Evolutionary conservation across 345 rosid genomes (phyloP).

Genomic region (Physaria fendleri): DNA sequence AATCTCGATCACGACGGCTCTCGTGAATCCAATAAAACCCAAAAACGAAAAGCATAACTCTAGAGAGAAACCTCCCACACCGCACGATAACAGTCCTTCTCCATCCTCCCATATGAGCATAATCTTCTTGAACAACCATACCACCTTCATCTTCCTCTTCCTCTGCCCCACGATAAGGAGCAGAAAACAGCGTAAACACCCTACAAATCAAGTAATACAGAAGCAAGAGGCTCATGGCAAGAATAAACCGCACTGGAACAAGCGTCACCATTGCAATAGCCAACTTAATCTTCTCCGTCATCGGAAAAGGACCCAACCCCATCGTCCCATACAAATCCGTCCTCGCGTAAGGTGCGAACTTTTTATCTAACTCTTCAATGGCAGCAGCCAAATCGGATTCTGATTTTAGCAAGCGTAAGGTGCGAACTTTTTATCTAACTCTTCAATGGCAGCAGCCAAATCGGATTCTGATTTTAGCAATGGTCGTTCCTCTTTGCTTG

Average conservation of each 20-base stretch:
- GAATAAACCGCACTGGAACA: constrained; percentile 59
- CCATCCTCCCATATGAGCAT: constrained; percentile 95
- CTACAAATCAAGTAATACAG: constrained; percentile 72
- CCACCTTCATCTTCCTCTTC: constrained; percentile 55
- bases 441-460: constrained; percentile 37
- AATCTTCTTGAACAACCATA: constrained; percentile 63
- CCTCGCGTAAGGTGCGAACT: constrained; percentile 82
- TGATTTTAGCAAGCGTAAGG: constrained; percentile 73
- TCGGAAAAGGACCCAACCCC: constrained; percentile 79
- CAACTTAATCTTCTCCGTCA: constrained; percentile 51
- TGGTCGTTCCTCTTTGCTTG: constrained; percentile 72
- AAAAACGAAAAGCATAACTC: constrained; percentile 71
- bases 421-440: constrained; percentile 81
- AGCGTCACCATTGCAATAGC: constrained; percentile 60
- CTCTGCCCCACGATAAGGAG: constrained; percentile 66
- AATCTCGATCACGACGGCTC: constrained; percentile 36
- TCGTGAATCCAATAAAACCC: constrained; percentile 89
- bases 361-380: constrained; percentile 75
- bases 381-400: constrained; percentile 33
- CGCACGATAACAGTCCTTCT: constrained; percentile 58
- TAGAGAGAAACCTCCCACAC: constrained; percentile 61
- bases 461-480: constrained; percentile 57
- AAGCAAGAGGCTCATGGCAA: constrained; percentile 47
- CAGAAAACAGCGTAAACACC: constrained; percentile 67
- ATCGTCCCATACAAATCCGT: constrained; percentile 73